These are phyloP conservation scores for Aspergillus affinis DNA, from an alignment of 495 filamentous ascomycete species.

Conservation along the genomic window DNA sequence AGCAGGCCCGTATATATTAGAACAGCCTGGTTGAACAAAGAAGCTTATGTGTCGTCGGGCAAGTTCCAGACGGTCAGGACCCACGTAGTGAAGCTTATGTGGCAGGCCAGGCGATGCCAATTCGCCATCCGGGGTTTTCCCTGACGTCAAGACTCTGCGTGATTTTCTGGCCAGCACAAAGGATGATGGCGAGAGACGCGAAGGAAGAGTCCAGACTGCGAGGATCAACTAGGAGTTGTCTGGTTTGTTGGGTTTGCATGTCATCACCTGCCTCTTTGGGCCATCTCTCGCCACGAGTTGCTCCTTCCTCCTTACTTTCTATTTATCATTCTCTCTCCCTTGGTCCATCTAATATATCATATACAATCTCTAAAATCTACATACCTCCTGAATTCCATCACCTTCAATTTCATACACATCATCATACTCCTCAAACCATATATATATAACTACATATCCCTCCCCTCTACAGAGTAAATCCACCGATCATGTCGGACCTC, in stretches of 20 bases:
- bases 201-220: not conserved
- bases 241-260: not conserved
- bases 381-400: too few relatives aligned
- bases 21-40: not conserved
- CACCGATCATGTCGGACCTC: not conserved
- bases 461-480: too few relatives aligned
- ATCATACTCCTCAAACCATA: not conserved
- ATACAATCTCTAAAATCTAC: too few relatives aligned
- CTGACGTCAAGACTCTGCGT: constrained; percentile 12
- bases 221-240: too few relatives aligned
- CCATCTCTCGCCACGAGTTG: too few relatives aligned
- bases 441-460: too few relatives aligned
- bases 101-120: constrained; percentile 4
- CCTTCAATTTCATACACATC: not conserved
- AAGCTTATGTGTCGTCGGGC: not conserved
- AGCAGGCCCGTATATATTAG: not conserved
- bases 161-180: not conserved
- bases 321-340: too few relatives aligned
- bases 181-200: not conserved
- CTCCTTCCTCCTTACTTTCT: too few relatives aligned
- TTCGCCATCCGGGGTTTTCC: constrained; percentile 7
- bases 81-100: constrained; percentile 3
- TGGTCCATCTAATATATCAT: too few relatives aligned
- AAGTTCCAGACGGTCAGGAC: not conserved
- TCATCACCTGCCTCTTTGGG: not conserved